Conservation (phyloP, 225 moss, liverwort and hornwort genomes). For the Pleurozium schreberi region DNA sequence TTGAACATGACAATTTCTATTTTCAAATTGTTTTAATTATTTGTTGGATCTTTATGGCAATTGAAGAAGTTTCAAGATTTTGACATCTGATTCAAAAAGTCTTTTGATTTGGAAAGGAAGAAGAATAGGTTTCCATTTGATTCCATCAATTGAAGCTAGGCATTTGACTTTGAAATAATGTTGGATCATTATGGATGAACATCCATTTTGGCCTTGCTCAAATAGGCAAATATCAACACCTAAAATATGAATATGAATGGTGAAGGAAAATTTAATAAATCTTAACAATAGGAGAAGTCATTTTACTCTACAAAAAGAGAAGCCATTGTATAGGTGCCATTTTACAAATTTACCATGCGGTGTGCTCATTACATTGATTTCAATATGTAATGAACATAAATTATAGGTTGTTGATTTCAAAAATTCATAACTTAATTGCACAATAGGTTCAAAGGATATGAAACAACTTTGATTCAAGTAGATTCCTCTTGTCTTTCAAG, state of each 20-base stretch:
- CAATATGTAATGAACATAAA: background rate
- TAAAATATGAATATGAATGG: background rate
- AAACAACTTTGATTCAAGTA: background rate
- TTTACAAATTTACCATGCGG: background rate
- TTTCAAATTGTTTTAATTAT: background rate
- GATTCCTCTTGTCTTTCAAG: background rate
- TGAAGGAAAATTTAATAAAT: background rate
- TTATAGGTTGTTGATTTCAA: background rate
- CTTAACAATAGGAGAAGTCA: background rate
- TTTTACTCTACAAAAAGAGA: background rate
- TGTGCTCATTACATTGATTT: background rate
- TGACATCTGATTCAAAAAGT: background rate
- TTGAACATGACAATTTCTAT: background rate
- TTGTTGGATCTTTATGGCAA: background rate
- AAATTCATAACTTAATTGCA: background rate
- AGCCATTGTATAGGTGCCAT: background rate
- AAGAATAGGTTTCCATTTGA: background rate
- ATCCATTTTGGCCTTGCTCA: background rate
- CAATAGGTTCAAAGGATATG: background rate
- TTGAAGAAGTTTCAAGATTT: background rate
- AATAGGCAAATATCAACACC: background rate
- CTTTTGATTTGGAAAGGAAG: background rate
- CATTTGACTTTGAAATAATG: background rate
- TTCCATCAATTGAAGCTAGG: background rate
- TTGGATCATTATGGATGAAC: fast-evolving